Evolutionary conservation across 176 grass and related monocot genomes (phyloP).

Genomic region (Zoysia pacifica): DNA sequence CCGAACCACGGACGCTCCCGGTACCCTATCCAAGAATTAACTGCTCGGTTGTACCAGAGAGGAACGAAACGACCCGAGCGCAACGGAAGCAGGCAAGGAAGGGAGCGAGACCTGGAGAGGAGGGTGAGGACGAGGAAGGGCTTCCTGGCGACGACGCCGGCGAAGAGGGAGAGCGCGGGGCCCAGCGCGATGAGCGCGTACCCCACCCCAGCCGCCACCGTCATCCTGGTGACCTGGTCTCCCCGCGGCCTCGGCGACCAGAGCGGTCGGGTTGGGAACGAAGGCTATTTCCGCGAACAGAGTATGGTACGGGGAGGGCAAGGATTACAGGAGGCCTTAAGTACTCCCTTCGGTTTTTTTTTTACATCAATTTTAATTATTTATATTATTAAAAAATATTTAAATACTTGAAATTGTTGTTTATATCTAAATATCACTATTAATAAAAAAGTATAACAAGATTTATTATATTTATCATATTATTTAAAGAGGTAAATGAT

Average conservation of each 20-base stretch:
- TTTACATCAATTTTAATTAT: too few species aligned
- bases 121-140: conserved; percentile 95
- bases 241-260: neutral
- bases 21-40: neutral
- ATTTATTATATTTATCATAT: too few species aligned
- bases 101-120: conserved; percentile 63
- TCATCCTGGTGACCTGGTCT: conserved; percentile 71
- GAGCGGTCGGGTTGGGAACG: neutral
- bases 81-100: neutral
- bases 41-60: neutral
- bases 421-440: too few species aligned
- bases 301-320: neutral
- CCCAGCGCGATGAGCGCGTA: conserved; percentile 85
- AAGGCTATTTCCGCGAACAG: neutral
- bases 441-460: too few species aligned
- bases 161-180: conserved; percentile 84
- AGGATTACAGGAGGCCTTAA: neutral
- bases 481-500: too few species aligned
- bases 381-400: too few species aligned
- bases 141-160: conserved; percentile 74
- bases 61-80: neutral
- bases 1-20: neutral
- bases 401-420: too few species aligned
- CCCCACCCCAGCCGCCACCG: conserved; percentile 72
- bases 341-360: too few species aligned